phyloP scores from a whole-genome alignment of 2,329 filamentous ascomycete genomes.

The Colletotrichum coccodes region DNA sequence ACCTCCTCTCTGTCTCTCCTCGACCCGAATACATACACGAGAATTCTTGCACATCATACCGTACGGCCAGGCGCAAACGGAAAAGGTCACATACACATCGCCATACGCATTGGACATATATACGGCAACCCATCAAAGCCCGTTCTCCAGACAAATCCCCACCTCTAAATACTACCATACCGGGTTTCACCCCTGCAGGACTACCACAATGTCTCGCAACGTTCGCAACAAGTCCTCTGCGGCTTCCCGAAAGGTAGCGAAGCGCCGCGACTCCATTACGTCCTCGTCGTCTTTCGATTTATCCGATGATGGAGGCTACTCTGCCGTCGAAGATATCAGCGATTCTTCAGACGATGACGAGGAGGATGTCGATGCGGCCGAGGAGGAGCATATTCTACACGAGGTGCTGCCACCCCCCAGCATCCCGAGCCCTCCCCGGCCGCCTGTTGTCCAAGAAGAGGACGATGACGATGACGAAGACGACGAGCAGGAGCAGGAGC shows the following conservation, averaged over 20 bases:
- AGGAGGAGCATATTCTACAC: conserved; percentile 77
- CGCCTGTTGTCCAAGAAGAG: conserved; percentile 45
- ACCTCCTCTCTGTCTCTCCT: background rate
- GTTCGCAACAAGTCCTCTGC: conserved; percentile 58
- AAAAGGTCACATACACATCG: background rate
- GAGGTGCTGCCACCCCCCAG: conserved; percentile 46
- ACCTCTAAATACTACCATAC: conserved; percentile 35
- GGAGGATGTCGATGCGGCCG: conserved; percentile 79
- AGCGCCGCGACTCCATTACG: conserved; percentile 60
- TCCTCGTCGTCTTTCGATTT: conserved; percentile 68
- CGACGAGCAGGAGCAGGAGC: conserved; percentile 50
- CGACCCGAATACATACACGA: background rate
- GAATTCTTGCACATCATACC: background rate
- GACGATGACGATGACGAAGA: conserved; percentile 47
- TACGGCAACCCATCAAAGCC: conserved; percentile 10
- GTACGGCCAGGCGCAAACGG: background rate
- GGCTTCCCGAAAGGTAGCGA: conserved; percentile 55
- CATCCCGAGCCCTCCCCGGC: conserved; percentile 60
- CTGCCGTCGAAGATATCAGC: conserved; percentile 81
- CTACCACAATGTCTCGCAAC: conserved; percentile 62
- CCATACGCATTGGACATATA: background rate
- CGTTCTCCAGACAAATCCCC: conserved; percentile 11
- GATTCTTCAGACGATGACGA: conserved; percentile 83
- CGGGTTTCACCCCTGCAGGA: conserved; percentile 18
- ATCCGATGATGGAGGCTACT: conserved; percentile 78